These are phyloP conservation scores for Tricholoma terreum DNA, from an alignment of 768 basidiomycete genomes.

Conservation along the genomic window DNA sequence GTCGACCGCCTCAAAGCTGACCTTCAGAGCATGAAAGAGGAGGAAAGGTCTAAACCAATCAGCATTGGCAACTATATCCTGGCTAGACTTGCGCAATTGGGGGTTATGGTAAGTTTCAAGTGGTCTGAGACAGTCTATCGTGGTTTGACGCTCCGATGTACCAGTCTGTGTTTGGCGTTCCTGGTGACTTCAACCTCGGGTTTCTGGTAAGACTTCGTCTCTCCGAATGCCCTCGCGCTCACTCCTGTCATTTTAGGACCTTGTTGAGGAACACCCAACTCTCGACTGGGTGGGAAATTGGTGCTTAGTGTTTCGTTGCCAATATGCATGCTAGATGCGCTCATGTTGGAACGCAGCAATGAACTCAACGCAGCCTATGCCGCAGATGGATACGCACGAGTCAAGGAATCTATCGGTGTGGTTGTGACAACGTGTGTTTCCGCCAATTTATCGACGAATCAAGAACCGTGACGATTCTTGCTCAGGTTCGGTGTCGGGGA, in stretches of 20 bases:
- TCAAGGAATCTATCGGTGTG: constrained; percentile 75
- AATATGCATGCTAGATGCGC: not conserved
- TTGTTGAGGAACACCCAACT: constrained; percentile 72
- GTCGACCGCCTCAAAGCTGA: constrained; percentile 45
- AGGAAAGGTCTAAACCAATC: constrained; percentile 39
- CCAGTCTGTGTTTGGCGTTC: constrained; percentile 79
- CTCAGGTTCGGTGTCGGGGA: constrained; percentile 90
- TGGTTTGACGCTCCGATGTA: not conserved
- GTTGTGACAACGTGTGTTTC: constrained; percentile 69
- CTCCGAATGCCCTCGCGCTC: not conserved
- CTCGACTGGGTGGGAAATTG: constrained; percentile 90
- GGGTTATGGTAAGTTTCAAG: constrained; percentile 43
- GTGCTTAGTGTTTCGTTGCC: constrained; percentile 28
- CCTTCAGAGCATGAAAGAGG: constrained; percentile 35
- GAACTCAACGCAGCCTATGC: constrained; percentile 89
- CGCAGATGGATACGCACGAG: constrained; percentile 89
- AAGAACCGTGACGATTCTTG: not conserved
- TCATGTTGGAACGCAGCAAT: constrained; percentile 47
- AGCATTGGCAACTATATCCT: constrained; percentile 54
- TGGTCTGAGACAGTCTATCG: not conserved
- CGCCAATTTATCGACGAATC: not conserved
- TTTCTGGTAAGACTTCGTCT: constrained; percentile 40
- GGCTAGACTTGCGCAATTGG: constrained; percentile 53
- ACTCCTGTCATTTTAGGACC: constrained; percentile 47
- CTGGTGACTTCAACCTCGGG: constrained; percentile 84